These are phyloP conservation scores for Hypoxylon perforatum DNA, from an alignment of 495 filamentous ascomycete species.

Conservation along the genomic window DNA sequence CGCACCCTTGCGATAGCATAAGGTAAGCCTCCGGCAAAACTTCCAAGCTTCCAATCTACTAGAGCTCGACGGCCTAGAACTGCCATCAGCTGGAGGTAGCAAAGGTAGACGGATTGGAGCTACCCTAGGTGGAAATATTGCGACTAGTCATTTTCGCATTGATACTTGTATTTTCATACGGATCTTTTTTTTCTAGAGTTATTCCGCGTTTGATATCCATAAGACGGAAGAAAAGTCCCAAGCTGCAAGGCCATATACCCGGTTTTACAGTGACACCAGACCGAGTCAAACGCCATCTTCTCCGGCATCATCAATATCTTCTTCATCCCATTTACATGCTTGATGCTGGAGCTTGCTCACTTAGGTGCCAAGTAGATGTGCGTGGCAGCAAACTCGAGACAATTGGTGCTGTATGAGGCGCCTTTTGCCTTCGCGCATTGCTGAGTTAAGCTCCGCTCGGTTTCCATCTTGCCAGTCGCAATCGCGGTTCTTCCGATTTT, in stretches of 20 bases:
- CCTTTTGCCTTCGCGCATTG: conserved; percentile 35
- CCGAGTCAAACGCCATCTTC: conserved; percentile 13
- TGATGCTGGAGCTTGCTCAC: conserved; percentile 1
- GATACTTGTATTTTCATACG: too few relatives aligned
- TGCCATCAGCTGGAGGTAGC: too few relatives aligned
- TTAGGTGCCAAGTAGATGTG: conserved; percentile 17
- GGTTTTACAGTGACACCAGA: conserved; percentile 6
- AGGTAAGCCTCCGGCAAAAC: neutral
- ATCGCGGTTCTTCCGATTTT: conserved; percentile 2
- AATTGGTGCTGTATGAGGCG: conserved; percentile 35
- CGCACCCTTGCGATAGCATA: neutral
- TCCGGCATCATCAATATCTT: conserved; percentile 3
- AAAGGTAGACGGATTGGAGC: too few relatives aligned
- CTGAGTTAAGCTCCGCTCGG: conserved; percentile 33
- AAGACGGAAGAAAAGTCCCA: neutral
- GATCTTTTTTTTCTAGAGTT: too few relatives aligned
- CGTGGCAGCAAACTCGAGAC: conserved; percentile 1
- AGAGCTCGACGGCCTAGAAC: neutral
- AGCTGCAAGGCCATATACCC: neutral
- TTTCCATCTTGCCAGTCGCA: conserved; percentile 2
- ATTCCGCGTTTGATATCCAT: too few relatives aligned
- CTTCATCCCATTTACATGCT: neutral
- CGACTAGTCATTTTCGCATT: too few relatives aligned
- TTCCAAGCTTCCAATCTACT: neutral
- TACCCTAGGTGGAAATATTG: too few relatives aligned